Percentiles rank a stretch among this genome's conserved stretches.
These are phyloP conservation scores for Trichoderma koningiopsis DNA, from an alignment of 2,329 filamentous ascomycete genomes.

Conservation along the genomic window DNA sequence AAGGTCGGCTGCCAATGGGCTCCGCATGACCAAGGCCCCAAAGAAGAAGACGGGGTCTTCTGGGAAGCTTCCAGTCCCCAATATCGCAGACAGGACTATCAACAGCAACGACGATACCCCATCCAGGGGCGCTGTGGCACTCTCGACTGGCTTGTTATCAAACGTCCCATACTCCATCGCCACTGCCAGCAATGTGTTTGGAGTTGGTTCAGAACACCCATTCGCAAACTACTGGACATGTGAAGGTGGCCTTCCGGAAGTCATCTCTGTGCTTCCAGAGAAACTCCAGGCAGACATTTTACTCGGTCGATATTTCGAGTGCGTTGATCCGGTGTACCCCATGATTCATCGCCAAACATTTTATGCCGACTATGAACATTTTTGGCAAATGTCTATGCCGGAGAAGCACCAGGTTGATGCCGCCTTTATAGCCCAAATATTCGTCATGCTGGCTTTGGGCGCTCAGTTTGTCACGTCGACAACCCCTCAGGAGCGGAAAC, in stretches of 20 bases:
- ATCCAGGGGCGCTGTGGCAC: constrained; percentile 55
- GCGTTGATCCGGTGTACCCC: constrained; percentile 78
- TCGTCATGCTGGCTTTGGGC: constrained; percentile 75
- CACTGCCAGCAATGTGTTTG: constrained; percentile 75
- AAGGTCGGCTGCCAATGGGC: constrained; percentile 54
- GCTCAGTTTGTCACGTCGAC: constrained; percentile 72
- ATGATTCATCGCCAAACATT: constrained; percentile 77
- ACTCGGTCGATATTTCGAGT: constrained; percentile 64
- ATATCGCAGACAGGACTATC: constrained; percentile 58
- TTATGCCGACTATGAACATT: constrained; percentile 76
- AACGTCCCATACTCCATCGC: constrained; percentile 72
- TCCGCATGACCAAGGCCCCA: constrained; percentile 59
- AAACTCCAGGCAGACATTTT: constrained; percentile 76
- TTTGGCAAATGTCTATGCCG: constrained; percentile 63
- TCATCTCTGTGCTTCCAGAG: constrained; percentile 73
- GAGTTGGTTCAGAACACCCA: constrained; percentile 76
- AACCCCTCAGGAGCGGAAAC: constrained; percentile 63
- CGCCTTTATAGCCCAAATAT: constrained; percentile 70
- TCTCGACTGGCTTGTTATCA: constrained; percentile 65
- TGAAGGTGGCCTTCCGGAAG: constrained; percentile 72
- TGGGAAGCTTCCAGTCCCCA: constrained; percentile 50
- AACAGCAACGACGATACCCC: constrained; percentile 47
- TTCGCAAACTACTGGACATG: constrained; percentile 87
- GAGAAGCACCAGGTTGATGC: constrained; percentile 67
- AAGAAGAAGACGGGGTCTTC: constrained; percentile 52